These are phyloP conservation scores for Murraya koenigii DNA, from an alignment of 345 rosid species.

Conservation along the genomic window DNA sequence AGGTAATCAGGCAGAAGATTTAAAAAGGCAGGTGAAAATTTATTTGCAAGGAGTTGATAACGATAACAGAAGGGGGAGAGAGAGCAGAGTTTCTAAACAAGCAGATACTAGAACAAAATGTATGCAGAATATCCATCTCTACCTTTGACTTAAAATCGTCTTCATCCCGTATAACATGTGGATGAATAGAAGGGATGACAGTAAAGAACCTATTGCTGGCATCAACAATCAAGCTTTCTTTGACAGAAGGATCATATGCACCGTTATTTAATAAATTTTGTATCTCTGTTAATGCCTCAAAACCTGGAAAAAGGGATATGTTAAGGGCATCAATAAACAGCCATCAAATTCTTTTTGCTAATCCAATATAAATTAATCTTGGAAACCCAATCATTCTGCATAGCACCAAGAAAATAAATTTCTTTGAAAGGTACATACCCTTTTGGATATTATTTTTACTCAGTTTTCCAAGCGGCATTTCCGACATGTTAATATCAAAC, in stretches of 20 bases:
- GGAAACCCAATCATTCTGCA: background rate
- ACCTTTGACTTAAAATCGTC: conserved; percentile 93
- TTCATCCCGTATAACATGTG: conserved; percentile 80
- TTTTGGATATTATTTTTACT: conserved; percentile 85
- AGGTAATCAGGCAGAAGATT: background rate
- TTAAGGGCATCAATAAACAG: conserved; percentile 1
- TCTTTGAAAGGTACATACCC: conserved; percentile 39
- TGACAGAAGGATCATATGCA: conserved; percentile 43
- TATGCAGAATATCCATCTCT: conserved; percentile 1
- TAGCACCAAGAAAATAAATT: conserved; percentile 1
- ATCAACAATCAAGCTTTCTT: conserved; percentile 79
- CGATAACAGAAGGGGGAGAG: background rate
- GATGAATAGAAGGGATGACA: conserved; percentile 86
- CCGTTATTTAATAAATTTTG: conserved; percentile 63
- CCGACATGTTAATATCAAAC: conserved; percentile 92
- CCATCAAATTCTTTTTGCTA: conserved; percentile 7
- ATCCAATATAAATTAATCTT: conserved; percentile 16
- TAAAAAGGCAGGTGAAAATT: background rate
- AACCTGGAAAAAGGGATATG: conserved; percentile 46
- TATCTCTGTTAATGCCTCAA: conserved; percentile 87
- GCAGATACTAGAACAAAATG: background rate
- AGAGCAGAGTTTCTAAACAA: background rate
- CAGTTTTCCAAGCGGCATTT: conserved; percentile 98
- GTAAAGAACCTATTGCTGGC: conserved; percentile 97
- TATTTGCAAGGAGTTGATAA: background rate